phyloP scores from a whole-genome alignment of 139 green algal genomes.

The Coccomyxa sp. region DNA sequence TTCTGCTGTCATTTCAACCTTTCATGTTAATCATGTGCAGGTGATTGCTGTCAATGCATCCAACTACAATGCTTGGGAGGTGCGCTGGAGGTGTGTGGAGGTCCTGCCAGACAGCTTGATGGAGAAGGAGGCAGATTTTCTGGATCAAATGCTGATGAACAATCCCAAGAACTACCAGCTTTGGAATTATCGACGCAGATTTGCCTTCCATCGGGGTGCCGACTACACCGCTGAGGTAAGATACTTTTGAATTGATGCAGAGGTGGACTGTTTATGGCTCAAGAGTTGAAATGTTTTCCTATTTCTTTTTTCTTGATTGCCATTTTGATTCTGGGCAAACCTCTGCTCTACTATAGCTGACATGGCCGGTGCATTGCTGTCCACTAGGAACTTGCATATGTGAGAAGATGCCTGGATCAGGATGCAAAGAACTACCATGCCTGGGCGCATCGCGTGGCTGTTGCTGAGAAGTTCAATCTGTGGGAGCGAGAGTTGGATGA shows the following conservation, averaged over 20 bases:
- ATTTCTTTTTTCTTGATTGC: neutral
- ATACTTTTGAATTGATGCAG: too few relatives aligned
- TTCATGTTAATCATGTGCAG: slow-evolving; percentile 5
- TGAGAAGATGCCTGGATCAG: slow-evolving; percentile 39
- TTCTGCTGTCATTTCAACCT: too few relatives aligned
- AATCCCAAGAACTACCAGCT: slow-evolving; percentile 92
- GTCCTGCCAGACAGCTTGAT: slow-evolving; percentile 14
- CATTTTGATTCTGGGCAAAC: neutral
- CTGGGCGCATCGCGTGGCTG: slow-evolving; percentile 73
- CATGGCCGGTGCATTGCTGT: neutral
- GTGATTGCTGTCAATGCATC: slow-evolving; percentile 57
- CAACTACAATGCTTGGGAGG: slow-evolving; percentile 78
- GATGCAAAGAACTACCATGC: slow-evolving; percentile 91
- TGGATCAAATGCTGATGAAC: slow-evolving; percentile 22
- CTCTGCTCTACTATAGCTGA: neutral
- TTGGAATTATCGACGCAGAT: slow-evolving; percentile 78
- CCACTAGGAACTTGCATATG: slow-evolving; percentile 46
- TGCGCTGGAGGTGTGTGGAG: slow-evolving; percentile 48
- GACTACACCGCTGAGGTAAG: slow-evolving; percentile 34
- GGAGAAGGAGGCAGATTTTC: slow-evolving; percentile 18
- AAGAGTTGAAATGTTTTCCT: neutral
- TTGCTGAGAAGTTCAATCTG: slow-evolving; percentile 36
- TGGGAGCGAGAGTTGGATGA: slow-evolving; percentile 57
- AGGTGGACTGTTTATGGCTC: neutral
- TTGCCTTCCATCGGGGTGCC: slow-evolving; percentile 36